These are phyloP conservation scores for Trichoderma orchidacearum DNA, from an alignment of 495 filamentous ascomycete genomes.

Conservation along the genomic window DNA sequence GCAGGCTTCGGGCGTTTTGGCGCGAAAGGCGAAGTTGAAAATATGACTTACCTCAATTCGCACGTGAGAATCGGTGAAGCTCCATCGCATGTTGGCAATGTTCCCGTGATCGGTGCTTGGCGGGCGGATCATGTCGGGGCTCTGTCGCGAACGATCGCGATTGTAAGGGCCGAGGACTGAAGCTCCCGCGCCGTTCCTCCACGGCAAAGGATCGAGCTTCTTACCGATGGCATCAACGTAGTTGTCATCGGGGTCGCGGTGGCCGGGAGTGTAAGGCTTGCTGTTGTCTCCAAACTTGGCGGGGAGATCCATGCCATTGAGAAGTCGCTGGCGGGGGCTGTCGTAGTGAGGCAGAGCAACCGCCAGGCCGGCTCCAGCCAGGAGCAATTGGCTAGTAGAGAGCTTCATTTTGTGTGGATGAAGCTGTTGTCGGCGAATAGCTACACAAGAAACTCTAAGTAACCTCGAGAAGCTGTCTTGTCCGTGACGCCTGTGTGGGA, in stretches of 20 bases:
- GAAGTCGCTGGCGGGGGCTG: constrained; percentile 34
- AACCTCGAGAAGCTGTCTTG: background rate
- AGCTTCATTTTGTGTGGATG: constrained; percentile 20
- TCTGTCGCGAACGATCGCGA: constrained; percentile 44
- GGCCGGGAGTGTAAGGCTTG: constrained; percentile 25
- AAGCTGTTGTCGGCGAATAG: constrained; percentile 1
- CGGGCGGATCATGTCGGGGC: constrained; percentile 49
- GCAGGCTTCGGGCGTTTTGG: background rate
- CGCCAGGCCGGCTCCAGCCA: constrained; percentile 11
- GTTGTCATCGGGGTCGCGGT: constrained; percentile 28
- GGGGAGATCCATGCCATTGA: constrained; percentile 30
- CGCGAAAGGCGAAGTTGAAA: too few species aligned
- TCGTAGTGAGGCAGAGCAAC: constrained; percentile 30
- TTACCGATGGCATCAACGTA: constrained; percentile 44
- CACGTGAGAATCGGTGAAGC: constrained; percentile 52
- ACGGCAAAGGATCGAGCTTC: constrained; percentile 46
- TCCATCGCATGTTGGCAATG: constrained; percentile 51
- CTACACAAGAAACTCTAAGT: background rate
- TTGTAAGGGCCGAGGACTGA: constrained; percentile 54
- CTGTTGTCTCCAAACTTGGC: constrained; percentile 20
- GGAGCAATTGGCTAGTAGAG: constrained; percentile 9
- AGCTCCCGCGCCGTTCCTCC: constrained; percentile 49
- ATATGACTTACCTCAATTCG: constrained; percentile 41
- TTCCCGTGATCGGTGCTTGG: constrained; percentile 51
- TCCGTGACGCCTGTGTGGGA: background rate